Evolutionary conservation across 306 rosid species (phyloP).

Genomic region (Rosa rugosa): DNA sequence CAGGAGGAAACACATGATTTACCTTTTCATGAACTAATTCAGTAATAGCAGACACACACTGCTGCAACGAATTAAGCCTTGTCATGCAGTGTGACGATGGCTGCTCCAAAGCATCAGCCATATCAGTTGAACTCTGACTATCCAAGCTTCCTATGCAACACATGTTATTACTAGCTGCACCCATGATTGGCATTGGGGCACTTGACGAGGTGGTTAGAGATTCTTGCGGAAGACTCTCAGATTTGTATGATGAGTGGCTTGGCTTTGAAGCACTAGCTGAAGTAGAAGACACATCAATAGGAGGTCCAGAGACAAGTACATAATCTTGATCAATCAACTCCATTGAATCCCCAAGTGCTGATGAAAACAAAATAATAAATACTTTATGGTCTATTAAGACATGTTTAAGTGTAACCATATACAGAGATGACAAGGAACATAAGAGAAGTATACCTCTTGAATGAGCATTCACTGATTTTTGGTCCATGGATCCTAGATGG

Average conservation of each 20-base stretch:
- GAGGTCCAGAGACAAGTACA: constrained; percentile 88
- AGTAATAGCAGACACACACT: constrained; percentile 71
- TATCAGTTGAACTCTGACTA: constrained; percentile 84
- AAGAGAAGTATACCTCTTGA: constrained; percentile 52
- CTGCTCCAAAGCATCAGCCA: constrained; percentile 64
- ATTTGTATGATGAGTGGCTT: constrained; percentile 50
- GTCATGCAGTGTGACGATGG: constrained; percentile 80
- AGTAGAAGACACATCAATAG: constrained; percentile 67
- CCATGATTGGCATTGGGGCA: constrained; percentile 81
- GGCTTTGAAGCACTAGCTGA: constrained; percentile 60
- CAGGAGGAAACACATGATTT: constrained; percentile 21
- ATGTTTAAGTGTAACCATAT: constrained; percentile 22
- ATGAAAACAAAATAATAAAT: constrained; percentile 30
- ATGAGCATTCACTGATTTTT: constrained; percentile 39
- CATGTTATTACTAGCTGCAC: constrained; percentile 45
- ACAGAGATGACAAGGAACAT: constrained; percentile 17
- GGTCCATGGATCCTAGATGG: constrained; percentile 44
- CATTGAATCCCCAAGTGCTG: constrained; percentile 65
- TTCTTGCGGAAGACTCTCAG: constrained; percentile 55
- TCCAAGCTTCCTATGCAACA: constrained; percentile 77
- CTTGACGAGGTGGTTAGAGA: constrained; percentile 46
- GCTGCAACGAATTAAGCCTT: constrained; percentile 78
- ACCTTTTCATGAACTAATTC: constrained; percentile 88
- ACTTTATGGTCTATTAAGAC: constrained; percentile 14
- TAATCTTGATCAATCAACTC: constrained; percentile 94